Evolutionary conservation across 305 asterid genomes (phyloP), one percentile per base, ranked within the genome.

Genomic region (Fraxinus latifolia): DNA sequence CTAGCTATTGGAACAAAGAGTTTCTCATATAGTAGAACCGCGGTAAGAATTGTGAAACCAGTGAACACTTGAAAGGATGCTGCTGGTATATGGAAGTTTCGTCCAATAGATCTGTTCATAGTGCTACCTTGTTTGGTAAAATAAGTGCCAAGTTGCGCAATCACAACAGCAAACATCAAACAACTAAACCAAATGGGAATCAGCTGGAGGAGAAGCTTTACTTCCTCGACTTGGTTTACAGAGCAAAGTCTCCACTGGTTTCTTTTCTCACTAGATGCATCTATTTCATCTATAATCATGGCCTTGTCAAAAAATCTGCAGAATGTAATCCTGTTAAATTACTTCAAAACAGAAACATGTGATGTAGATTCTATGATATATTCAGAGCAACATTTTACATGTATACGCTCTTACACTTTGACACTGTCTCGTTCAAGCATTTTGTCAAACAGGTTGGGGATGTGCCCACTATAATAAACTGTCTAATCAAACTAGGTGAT

Each of bases 61-160:
- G 90, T 85, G 83, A 90, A 33, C 73, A 88, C 94, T 60, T 92
- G 96, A 83, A 92, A 87, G 3, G 96, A 87, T 1, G 96, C 94
- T 0, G 96, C 80, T 0, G 96, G 92, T 71, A 92, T 74, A 5
- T 80, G 83, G 77, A 86, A 86, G 21, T 34, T 42, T 19, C 58
- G 47, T 15, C 85, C 82, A 55, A 91, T n/a, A 74, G 84, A 74
- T 60, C 90, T 82, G 79, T 80, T 36, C 83, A 91, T 23, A 14
- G 94, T 90, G 73, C 85, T 50, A 81, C 90, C 88, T 82, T 93
- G 97, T 80, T 93, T 93, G 72, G 91, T 90, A 90, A 91, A 91
- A 83, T 79, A 91, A 1, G 97, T 91, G 81, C 91, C 68, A 7
- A 83, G 83, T 73, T 93, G 97, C 8, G 97, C 91, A 12, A 86